phyloP scores from a whole-genome alignment of 75 land plant genomes.

The Larix kaempferi region DNA sequence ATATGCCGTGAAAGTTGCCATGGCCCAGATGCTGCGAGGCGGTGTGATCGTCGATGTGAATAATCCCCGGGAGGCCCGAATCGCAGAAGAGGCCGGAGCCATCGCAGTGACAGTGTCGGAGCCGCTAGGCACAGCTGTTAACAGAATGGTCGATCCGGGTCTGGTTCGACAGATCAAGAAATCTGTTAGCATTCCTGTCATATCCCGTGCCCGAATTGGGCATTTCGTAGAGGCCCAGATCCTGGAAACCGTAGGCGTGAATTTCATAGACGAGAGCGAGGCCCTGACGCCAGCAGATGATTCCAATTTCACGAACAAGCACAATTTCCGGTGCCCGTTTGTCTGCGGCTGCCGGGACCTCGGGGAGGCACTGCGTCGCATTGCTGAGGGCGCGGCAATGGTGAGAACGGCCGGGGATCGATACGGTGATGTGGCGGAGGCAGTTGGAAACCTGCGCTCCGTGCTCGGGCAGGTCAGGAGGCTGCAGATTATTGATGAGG shows the following conservation, averaged over 20 bases:
- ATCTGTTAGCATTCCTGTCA: slow-evolving; percentile 35
- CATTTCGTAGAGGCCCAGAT: slow-evolving; percentile 45
- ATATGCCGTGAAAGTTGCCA: slow-evolving; percentile 32
- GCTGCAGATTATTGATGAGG: slow-evolving; percentile 60
- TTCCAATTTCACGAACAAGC: slow-evolving; percentile 33
- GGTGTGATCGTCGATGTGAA: slow-evolving; percentile 35
- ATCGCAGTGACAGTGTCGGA: slow-evolving; percentile 27
- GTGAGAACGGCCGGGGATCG: slow-evolving; percentile 17
- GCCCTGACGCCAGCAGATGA: slow-evolving; percentile 35
- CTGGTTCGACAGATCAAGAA: slow-evolving; percentile 34
- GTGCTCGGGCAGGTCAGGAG: slow-evolving; percentile 57
- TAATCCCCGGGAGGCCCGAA: slow-evolving; percentile 24
- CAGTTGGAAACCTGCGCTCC: slow-evolving; percentile 45
- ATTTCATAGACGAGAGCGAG: slow-evolving; percentile 41
- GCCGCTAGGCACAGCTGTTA: slow-evolving; percentile 20
- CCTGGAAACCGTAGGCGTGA: slow-evolving; percentile 38
- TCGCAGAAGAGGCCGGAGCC: slow-evolving; percentile 36
- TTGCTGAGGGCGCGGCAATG: slow-evolving; percentile 42
- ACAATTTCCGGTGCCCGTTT: slow-evolving; percentile 33
- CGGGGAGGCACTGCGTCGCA: slow-evolving; percentile 30
- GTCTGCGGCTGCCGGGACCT: slow-evolving; percentile 39
- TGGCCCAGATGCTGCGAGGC: slow-evolving; percentile 38
- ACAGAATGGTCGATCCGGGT: slow-evolving; percentile 35
- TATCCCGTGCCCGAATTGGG: slow-evolving; percentile 42
- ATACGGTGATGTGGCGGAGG: slow-evolving; percentile 38